Base-by-base conservation (phyloP, 1,284 basidiomycete species). In the Austroboletus novae-zelandiae region DNA sequence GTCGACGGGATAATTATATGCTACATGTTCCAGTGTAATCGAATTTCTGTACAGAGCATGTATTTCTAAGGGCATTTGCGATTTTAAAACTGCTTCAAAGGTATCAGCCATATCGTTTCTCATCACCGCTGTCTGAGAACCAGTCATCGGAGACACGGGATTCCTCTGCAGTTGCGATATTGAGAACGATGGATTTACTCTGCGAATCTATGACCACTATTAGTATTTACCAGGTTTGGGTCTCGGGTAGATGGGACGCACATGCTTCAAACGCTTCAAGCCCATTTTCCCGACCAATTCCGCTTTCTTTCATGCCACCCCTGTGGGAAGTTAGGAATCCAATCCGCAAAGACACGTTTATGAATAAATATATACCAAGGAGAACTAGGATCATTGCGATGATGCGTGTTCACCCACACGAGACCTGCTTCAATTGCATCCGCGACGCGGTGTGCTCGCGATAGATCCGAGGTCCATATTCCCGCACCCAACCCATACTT, bases 241-340 rank as follows among this genome's bases (percentile, higher is more conserved):
- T 23, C 36, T 27, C 9, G 30, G 39, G 42, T 10, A 18, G 30
- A 25, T 42, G 18, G 50, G 20, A 51, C 86, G 57, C 52, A 89
- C 88, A 91, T 54, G 85, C 77, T 63, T 87, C 78, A 51, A 84
- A 81, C 10, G 89, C 88, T 61, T 92, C 89, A 6, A 86, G 52
- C 2, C 90, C 90, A 55, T 92, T 92, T 62, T 92, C 89, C 53
- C 89, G 71, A 4, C 89, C 89, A 48, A 90, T 85, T 2, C 89
- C 89, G 57, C 88, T 91, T 56, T 87, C 83, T 62, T 90, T 90
- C 85, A 89, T 88, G 15, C 89, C 89, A 23, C 90, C 89, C 89
- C 86, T 88, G 52, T 27, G 35, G 27, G 30, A 48, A 52, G 40
- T 48, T 32, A 35, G 47, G 31, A 23, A 11, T 55, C 59, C 30